phyloP scores from a whole-genome alignment of 1,139 yeast genomes.

The Wickerhamomyces sp. region DNA sequence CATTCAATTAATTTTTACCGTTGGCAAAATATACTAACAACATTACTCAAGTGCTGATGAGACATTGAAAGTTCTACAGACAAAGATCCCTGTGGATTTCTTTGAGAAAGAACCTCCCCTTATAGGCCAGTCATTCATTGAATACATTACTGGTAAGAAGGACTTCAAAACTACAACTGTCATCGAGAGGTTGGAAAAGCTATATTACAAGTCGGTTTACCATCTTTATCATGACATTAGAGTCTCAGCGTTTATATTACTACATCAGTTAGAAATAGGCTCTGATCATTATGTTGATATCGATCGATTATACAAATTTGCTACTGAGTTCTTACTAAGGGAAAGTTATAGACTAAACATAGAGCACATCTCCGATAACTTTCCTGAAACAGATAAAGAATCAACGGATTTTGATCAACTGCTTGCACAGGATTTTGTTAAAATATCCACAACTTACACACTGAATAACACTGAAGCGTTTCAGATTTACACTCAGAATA shows the following conservation, averaged over 20 bases:
- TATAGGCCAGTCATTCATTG: slow-evolving; percentile 14
- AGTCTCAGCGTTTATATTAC: slow-evolving; percentile 49
- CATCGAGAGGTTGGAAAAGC: slow-evolving; percentile 27
- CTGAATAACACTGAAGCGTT: slow-evolving; percentile 63
- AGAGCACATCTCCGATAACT: slow-evolving; percentile 18
- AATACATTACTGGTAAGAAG: slow-evolving; percentile 2
- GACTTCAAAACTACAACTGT: slow-evolving; percentile 28
- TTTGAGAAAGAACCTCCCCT: slow-evolving; percentile 16
- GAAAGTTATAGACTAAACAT: slow-evolving; percentile 56
- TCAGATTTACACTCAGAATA: slow-evolving; percentile 41
- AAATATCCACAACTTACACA: slow-evolving; percentile 57
- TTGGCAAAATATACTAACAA: slow-evolving; percentile 3
- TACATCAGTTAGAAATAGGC: slow-evolving; percentile 50
- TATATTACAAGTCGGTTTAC: slow-evolving; percentile 44
- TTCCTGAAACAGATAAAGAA: slow-evolving; percentile 15
- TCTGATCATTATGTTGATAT: slow-evolving; percentile 51
- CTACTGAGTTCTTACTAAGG: slow-evolving; percentile 66
- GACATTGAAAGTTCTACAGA: slow-evolving; percentile 8
- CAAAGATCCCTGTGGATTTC: slow-evolving; percentile 17
- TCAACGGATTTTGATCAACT: slow-evolving; percentile 24
- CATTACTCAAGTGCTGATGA: slow-evolving; percentile 12
- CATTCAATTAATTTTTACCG: background rate
- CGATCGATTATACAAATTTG: slow-evolving; percentile 66
- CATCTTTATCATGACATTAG: slow-evolving; percentile 70
- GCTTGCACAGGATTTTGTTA: slow-evolving; percentile 56